phyloP scores from a whole-genome alignment of 2,329 filamentous ascomycete genomes.

The Rugonectria rugulosa region DNA sequence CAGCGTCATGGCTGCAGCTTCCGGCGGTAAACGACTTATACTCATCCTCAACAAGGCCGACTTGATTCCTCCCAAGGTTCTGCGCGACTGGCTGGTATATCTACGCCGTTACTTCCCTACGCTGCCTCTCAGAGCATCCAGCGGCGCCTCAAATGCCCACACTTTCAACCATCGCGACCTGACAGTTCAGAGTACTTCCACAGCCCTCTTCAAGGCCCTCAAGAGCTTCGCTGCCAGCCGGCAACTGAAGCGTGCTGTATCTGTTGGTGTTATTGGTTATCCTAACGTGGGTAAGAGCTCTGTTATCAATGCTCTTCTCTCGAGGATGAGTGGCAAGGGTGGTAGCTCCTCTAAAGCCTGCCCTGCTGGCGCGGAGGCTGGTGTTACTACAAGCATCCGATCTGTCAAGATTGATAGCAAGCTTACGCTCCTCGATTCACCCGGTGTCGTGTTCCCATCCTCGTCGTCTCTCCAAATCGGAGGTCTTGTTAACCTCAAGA shows the following conservation, averaged over 20 bases:
- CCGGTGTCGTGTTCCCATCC: constrained; percentile 92
- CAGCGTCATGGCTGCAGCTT: constrained; percentile 86
- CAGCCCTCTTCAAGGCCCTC: constrained; percentile 84
- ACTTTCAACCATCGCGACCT: constrained; percentile 93
- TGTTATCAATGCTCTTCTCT: constrained; percentile 91
- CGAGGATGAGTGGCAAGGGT: constrained; percentile 74
- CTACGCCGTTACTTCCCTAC: constrained; percentile 91
- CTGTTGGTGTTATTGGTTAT: constrained; percentile 93
- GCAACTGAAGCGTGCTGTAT: constrained; percentile 87
- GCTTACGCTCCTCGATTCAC: constrained; percentile 90
- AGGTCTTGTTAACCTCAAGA: constrained; percentile 61
- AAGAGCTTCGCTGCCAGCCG: constrained; percentile 87
- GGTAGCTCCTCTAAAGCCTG: constrained; percentile 69
- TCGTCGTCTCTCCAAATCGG: constrained; percentile 51
- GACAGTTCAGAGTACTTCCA: constrained; percentile 84
- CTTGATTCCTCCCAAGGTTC: constrained; percentile 80
- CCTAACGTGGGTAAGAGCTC: constrained; percentile 97
- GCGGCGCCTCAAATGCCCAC: constrained; percentile 82
- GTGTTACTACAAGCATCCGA: constrained; percentile 87
- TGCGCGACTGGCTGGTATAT: constrained; percentile 85
- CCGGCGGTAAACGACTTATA: constrained; percentile 85
- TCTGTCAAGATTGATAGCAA: constrained; percentile 95
- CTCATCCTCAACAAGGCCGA: constrained; percentile 97
- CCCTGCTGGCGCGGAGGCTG: constrained; percentile 89
- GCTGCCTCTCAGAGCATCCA: constrained; percentile 84